phyloP scores from a whole-genome alignment of 495 filamentous ascomycete genomes.

The Lentithecium fluviatile region DNA sequence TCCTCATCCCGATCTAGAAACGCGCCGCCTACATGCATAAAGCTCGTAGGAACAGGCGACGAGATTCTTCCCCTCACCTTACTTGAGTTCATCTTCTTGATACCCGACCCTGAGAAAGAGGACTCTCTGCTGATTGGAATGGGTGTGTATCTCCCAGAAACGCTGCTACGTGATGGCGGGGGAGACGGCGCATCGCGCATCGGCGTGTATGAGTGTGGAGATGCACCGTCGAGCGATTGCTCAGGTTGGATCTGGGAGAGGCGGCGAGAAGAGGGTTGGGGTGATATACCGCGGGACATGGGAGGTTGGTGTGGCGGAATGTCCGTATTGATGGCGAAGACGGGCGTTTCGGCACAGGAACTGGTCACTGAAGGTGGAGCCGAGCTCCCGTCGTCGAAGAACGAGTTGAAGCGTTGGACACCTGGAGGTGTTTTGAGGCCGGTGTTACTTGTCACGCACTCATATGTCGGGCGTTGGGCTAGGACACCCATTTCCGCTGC shows the following conservation, averaged over 20 bases:
- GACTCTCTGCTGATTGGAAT: not conserved
- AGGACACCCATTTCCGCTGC: not conserved
- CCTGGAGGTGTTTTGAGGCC: not conserved
- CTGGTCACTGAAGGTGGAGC: not conserved
- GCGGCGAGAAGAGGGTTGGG: too few relatives aligned
- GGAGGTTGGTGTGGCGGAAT: not conserved
- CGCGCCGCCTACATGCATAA: slow-evolving; percentile 22
- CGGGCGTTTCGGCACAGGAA: too few relatives aligned
- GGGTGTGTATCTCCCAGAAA: too few relatives aligned
- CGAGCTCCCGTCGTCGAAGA: not conserved
- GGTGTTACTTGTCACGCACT: not conserved
- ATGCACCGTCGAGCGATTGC: not conserved
- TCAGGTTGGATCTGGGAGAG: not conserved
- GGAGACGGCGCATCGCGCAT: too few relatives aligned
- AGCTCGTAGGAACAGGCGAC: slow-evolving; percentile 21
- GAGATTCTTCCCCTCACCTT: slow-evolving; percentile 8
- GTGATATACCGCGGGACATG: not conserved
- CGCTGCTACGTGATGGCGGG: too few relatives aligned
- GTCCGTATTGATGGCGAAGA: not conserved
- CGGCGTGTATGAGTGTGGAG: too few relatives aligned
- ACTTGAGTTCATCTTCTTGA: not conserved
- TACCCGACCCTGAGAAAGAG: not conserved
- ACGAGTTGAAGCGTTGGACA: not conserved
- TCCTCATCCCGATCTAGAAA: not conserved
- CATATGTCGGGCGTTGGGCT: not conserved